phyloP scores from a whole-genome alignment of 2,329 filamentous ascomycete genomes.

The Teratosphaeria epicoccoides region DNA sequence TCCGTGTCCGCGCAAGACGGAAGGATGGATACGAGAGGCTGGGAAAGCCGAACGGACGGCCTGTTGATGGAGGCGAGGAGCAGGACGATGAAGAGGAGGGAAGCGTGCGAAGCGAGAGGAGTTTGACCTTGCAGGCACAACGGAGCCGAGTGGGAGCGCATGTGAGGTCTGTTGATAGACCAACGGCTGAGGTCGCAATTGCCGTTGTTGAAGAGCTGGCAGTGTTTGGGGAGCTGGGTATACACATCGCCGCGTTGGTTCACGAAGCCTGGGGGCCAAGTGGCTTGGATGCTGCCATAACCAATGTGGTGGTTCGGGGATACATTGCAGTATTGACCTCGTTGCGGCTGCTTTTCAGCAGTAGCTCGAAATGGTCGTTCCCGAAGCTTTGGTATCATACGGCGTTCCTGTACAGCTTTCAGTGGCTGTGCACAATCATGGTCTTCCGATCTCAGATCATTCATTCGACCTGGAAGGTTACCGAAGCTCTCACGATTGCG shows the following conservation, averaged over 20 bases:
- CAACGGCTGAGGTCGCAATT: constrained; percentile 59
- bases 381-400: constrained; percentile 88
- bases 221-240: constrained; percentile 57
- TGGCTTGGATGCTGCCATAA: constrained; percentile 50
- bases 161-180: constrained; percentile 61
- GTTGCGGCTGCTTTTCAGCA: constrained; percentile 57
- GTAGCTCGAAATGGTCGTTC: constrained; percentile 51
- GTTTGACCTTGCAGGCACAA: constrained; percentile 46
- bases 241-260: constrained; percentile 56
- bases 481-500: constrained; percentile 55
- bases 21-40: neutral
- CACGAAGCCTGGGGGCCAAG: constrained; percentile 46
- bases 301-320: constrained; percentile 63
- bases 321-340: constrained; percentile 68
- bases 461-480: constrained; percentile 55
- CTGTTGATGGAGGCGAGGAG: constrained; percentile 8
- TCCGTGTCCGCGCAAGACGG: constrained; percentile 20
- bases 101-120: constrained; percentile 47
- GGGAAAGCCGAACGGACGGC: neutral
- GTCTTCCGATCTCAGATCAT: constrained; percentile 79
- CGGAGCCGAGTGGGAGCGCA: constrained; percentile 39
- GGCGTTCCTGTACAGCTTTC: constrained; percentile 65
- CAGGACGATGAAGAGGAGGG: constrained; percentile 28
- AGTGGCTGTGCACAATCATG: constrained; percentile 68
- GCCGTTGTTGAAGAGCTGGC: constrained; percentile 66